phyloP scores from a whole-genome alignment of 805 yeast species.

The Candida glaebosa region DNA sequence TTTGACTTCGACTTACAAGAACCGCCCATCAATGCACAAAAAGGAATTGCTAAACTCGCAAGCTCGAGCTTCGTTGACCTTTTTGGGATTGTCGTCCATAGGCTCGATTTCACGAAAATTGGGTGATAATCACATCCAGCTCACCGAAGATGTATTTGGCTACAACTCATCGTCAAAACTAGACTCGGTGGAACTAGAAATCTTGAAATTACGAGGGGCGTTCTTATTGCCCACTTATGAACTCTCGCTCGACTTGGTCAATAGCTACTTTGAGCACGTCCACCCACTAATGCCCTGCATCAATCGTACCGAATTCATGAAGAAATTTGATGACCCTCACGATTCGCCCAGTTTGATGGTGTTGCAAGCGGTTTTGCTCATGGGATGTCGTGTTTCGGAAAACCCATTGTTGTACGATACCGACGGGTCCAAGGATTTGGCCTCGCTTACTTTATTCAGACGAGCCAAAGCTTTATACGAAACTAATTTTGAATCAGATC shows the following conservation, averaged over 20 bases:
- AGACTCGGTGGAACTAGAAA: constrained; percentile 63
- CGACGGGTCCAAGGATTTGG: constrained; percentile 50
- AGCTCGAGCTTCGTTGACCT: constrained; percentile 36
- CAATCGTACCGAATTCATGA: constrained; percentile 59
- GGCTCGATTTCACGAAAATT: constrained; percentile 44
- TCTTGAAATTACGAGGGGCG: constrained; percentile 64
- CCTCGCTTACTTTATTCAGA: constrained; percentile 52
- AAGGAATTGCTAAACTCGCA: constrained; percentile 25
- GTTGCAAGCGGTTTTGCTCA: constrained; percentile 63
- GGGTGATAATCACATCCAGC: constrained; percentile 46
- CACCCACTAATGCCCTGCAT: constrained; percentile 71
- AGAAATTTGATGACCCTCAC: constrained; percentile 48
- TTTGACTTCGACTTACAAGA: constrained; percentile 38
- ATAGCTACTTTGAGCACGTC: constrained; percentile 57
- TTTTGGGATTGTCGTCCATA: constrained; percentile 52
- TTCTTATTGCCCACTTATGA: constrained; percentile 62
- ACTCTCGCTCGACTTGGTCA: constrained; percentile 56
- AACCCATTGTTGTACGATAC: constrained; percentile 51
- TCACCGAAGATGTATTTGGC: constrained; percentile 40
- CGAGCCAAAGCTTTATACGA: constrained; percentile 76
- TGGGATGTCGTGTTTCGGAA: constrained; percentile 60
- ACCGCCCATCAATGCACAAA: constrained; percentile 36
- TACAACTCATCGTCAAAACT: constrained; percentile 24
- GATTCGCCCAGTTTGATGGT: constrained; percentile 63
- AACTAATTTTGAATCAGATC: constrained; percentile 63